These are phyloP conservation scores for Diaporthe australafricana DNA, from an alignment of 2,329 filamentous ascomycete genomes.

Conservation along the genomic window DNA sequence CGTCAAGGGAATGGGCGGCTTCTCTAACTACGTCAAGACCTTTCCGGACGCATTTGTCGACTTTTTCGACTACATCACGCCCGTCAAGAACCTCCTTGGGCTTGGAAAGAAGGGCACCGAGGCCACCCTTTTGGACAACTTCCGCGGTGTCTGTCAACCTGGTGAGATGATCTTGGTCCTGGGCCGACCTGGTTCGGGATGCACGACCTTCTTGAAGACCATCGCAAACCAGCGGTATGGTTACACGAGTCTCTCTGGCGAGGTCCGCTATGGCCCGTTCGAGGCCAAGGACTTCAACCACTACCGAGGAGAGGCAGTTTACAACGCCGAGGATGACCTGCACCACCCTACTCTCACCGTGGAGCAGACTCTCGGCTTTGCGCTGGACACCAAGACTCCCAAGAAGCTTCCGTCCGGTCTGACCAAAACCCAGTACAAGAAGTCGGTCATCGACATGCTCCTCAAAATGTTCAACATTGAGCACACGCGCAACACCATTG, in stretches of 20 bases:
- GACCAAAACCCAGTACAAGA: constrained; percentile 79
- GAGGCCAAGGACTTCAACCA: constrained; percentile 76
- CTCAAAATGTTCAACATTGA: constrained; percentile 95
- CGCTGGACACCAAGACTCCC: constrained; percentile 85
- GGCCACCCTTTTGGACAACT: constrained; percentile 78
- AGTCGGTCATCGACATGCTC: constrained; percentile 78
- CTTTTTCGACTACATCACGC: constrained; percentile 81
- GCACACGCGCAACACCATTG: constrained; percentile 85
- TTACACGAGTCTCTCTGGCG: constrained; percentile 69
- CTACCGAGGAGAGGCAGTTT: constrained; percentile 85
- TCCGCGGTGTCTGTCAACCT: constrained; percentile 77
- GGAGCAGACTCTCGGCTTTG: constrained; percentile 87
- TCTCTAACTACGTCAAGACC: constrained; percentile 77
- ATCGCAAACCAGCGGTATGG: constrained; percentile 74
- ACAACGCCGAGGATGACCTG: constrained; percentile 88
- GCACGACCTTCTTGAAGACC: constrained; percentile 76
- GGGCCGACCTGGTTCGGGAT: constrained; percentile 80
- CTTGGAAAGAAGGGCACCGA: constrained; percentile 76
- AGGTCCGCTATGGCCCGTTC: constrained; percentile 83
- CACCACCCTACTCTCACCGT: constrained; percentile 89
- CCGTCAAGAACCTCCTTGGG: constrained; percentile 72
- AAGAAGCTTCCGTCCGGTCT: constrained; percentile 82
- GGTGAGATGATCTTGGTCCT: constrained; percentile 92
- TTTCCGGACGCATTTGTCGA: constrained; percentile 82
- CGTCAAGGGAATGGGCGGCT: constrained; percentile 80